phyloP scores from a whole-genome alignment of 2,329 filamentous ascomycete species.

The Phyllosticta paracitricarpa region DNA sequence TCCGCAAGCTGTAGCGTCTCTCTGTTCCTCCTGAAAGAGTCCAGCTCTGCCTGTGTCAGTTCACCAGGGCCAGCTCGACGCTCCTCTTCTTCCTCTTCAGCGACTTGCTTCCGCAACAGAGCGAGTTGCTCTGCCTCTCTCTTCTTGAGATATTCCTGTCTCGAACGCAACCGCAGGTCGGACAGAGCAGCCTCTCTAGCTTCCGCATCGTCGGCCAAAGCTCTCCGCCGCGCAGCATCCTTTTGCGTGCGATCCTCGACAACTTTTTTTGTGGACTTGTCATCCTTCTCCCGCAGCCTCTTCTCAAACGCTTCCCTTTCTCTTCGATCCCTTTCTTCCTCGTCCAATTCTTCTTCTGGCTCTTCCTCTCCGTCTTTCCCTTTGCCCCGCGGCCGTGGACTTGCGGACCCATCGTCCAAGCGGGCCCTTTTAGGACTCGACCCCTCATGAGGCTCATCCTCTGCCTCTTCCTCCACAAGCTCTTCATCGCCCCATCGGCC shows the following conservation, averaged over 20 bases:
- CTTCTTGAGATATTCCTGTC: constrained; percentile 91
- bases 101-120: constrained; percentile 79
- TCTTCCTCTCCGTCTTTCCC: constrained; percentile 33
- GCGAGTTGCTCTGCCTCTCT: constrained; percentile 77
- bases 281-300: constrained; percentile 61
- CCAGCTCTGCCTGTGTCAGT: constrained; percentile 69
- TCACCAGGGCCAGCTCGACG: constrained; percentile 60
- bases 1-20: constrained; percentile 70
- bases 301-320: constrained; percentile 76
- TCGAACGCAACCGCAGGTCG: constrained; percentile 71
- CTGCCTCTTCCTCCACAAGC: constrained; percentile 38
- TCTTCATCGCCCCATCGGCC: constrained; percentile 79
- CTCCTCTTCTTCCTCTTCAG: constrained; percentile 72
- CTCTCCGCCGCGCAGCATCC: constrained; percentile 51
- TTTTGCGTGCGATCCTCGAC: constrained; percentile 49
- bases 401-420: constrained; percentile 41
- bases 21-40: constrained; percentile 79
- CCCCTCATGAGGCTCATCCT: constrained; percentile 52
- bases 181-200: constrained; percentile 63
- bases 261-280: constrained; percentile 58
- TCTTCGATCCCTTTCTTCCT: constrained; percentile 30
- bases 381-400: constrained; percentile 22
- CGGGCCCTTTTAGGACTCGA: constrained; percentile 56
- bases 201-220: constrained; percentile 53
- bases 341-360: constrained; percentile 14